phyloP scores from a whole-genome alignment of 441 rosid species.

The Populus trichocarpa region DNA sequence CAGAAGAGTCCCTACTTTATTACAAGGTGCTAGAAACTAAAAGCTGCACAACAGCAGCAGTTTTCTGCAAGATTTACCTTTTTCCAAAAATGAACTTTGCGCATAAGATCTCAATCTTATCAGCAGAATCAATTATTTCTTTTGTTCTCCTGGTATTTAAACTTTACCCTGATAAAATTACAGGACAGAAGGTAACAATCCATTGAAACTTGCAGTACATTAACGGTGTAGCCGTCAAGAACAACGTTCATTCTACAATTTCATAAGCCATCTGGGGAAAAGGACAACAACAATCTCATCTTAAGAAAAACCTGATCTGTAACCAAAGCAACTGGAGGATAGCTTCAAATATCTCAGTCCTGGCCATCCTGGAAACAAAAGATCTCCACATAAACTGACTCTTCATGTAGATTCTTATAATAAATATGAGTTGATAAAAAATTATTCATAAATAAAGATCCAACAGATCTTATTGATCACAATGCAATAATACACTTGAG shows the following conservation, averaged over 20 bases:
- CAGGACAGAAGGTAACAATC: conserved; percentile 11
- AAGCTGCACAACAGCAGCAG: background rate
- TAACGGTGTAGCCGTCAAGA: conserved; percentile 17
- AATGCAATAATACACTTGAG: background rate
- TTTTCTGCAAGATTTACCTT: background rate
- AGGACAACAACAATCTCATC: conserved; percentile 18
- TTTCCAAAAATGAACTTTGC: background rate
- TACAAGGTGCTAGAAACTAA: background rate
- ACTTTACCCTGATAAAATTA: conserved; percentile 15
- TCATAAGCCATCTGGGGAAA: conserved; percentile 1
- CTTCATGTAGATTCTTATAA: background rate
- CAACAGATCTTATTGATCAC: background rate
- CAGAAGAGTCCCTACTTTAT: background rate
- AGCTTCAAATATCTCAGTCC: conserved; percentile 20
- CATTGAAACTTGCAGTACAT: conserved; percentile 15
- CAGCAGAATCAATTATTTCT: conserved; percentile 21
- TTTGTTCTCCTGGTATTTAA: conserved; percentile 1
- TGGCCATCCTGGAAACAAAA: conserved; percentile 27
- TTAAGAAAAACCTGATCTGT: conserved; percentile 17
- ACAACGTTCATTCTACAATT: conserved; percentile 13
- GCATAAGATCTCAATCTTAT: background rate
- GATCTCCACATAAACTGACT: background rate
- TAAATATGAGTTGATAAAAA: background rate
- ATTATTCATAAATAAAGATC: background rate
- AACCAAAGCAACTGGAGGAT: conserved; percentile 8